Evolutionary conservation across 805 yeast species (phyloP).

Genomic region (Candida silvicultrix): DNA sequence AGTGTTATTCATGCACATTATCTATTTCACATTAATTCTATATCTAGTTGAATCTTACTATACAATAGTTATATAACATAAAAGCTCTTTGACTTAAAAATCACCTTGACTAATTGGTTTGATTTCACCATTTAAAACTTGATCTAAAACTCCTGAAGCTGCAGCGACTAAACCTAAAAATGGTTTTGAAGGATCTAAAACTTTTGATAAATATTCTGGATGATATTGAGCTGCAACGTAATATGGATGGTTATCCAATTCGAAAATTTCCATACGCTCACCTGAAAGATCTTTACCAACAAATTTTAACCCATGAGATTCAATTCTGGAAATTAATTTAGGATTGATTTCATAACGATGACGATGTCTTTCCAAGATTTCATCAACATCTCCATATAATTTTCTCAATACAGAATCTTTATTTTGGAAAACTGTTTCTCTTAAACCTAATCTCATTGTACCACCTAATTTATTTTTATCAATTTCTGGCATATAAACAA

Average conservation of each 20-base stretch:
- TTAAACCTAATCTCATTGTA: slow-evolving; percentile 96
- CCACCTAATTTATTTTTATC: slow-evolving; percentile 96
- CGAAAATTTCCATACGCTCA: slow-evolving; percentile 91
- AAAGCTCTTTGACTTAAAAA: slow-evolving; percentile 17
- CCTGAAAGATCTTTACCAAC: slow-evolving; percentile 91
- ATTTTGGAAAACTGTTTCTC: slow-evolving; percentile 76
- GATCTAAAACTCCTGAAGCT: slow-evolving; percentile 73
- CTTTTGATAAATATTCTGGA: slow-evolving; percentile 96
- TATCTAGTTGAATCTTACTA: too few relatives aligned
- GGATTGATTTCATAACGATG: slow-evolving; percentile 98
- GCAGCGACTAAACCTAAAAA: slow-evolving; percentile 96
- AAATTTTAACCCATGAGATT: slow-evolving; percentile 73
- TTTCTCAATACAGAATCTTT: slow-evolving; percentile 65
- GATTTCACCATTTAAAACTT: slow-evolving; percentile 40
- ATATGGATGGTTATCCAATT: slow-evolving; percentile 81
- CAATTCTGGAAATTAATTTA: slow-evolving; percentile 61
- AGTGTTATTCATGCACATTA: not conserved
- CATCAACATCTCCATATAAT: slow-evolving; percentile 65
- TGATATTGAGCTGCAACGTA: slow-evolving; percentile 96
- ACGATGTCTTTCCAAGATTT: slow-evolving; percentile 91
- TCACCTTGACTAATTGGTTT: slow-evolving; percentile 21
- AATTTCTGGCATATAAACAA: slow-evolving; percentile 97
- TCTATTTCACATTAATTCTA: not conserved
- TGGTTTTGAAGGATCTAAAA: slow-evolving; percentile 93
- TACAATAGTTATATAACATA: too few relatives aligned